Base-by-base conservation (phyloP, 306 rosid genomes). In the Amphicarpaea edgeworthii region DNA sequence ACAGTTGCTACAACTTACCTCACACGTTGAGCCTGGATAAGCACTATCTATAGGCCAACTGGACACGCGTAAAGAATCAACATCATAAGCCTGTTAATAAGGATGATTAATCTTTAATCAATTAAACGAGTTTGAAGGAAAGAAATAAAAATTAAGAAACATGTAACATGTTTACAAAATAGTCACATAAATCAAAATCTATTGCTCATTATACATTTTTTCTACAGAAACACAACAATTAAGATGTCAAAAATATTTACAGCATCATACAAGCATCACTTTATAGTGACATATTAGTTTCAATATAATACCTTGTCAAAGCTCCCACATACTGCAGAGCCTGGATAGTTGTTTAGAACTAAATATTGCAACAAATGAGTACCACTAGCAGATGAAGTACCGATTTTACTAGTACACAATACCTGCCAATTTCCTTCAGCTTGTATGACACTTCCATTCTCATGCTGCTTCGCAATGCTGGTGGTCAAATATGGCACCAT, bases 371-470 rank as follows among this genome's bases (percentile, higher is more conserved):
- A 49, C 23, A 67, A 68, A 69, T 30, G 28, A 30, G 37, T 30
- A 30, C 68, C 74, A 20, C 26, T 6, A 53, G 46, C 57, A 62
- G 3, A 32, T 47, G 15, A 59, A 61, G 72, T 37, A 68, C n/a
- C 23, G 7, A 68, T 16, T 14, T 75, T 41, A 59, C 34, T 49
- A 57, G 80, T 34, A 58, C 38, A 61, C 64, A 57, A 58, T 81
- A 93, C 97, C 97, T 90, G 88, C 90, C 86, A 83, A 61, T 60
- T 83, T 73, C 76, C 82, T 78, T 87, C 90, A 81, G 67, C 65
- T 77, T 72, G 83, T 26, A 62, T 47, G 68, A 58, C 83, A 83
- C 77, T 77, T 62, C 80, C 82, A 70, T 65, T 74, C 32, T 74
- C 86, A 63, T 17, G 63, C 62, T 61, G 79, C 40, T 86, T 72